Evolutionary conservation across 2,329 filamentous ascomycete species (phyloP).

Genomic region (Pezicula neosporulosa): DNA sequence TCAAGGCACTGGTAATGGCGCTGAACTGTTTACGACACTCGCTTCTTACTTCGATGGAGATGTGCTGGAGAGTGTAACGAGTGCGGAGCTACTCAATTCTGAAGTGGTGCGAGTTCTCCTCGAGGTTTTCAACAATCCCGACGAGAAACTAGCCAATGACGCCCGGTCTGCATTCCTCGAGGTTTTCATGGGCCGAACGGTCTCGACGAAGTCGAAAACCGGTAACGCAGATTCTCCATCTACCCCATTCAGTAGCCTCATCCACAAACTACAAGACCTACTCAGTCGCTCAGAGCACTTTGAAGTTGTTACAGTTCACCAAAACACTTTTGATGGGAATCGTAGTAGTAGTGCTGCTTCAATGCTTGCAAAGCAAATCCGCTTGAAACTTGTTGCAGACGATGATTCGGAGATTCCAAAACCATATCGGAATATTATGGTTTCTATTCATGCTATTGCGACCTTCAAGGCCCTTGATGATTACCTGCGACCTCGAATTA

Average conservation of each 20-base stretch:
- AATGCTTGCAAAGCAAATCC: slow-evolving; percentile 94
- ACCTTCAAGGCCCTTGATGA: slow-evolving; percentile 97
- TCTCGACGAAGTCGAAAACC: slow-evolving; percentile 59
- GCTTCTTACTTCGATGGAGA: slow-evolving; percentile 86
- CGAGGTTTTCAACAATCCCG: slow-evolving; percentile 72
- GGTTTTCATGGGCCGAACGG: slow-evolving; percentile 80
- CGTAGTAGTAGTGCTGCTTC: slow-evolving; percentile 87
- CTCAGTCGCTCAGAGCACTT: slow-evolving; percentile 97
- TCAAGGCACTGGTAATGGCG: slow-evolving; percentile 51
- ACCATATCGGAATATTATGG: slow-evolving; percentile 90
- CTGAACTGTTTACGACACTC: slow-evolving; percentile 68
- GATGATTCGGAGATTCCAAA: slow-evolving; percentile 87
- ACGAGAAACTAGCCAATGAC: slow-evolving; percentile 56
- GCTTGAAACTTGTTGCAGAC: slow-evolving; percentile 83
- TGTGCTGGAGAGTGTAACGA: slow-evolving; percentile 89
- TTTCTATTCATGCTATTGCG: slow-evolving; percentile 96
- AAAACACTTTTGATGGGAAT: slow-evolving; percentile 86
- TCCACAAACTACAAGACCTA: slow-evolving; percentile 92
- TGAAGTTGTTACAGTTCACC: slow-evolving; percentile 92
- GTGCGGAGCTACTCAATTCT: slow-evolving; percentile 88
- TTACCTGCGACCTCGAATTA: slow-evolving; percentile 88
- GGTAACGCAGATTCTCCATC: slow-evolving; percentile 64
- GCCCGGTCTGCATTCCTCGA: slow-evolving; percentile 84
- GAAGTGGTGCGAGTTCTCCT: slow-evolving; percentile 83
- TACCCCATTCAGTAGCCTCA: slow-evolving; percentile 85